Conservation (phyloP, 164 flowering plant genomes). For the Euptelea pleiosperma region DNA sequence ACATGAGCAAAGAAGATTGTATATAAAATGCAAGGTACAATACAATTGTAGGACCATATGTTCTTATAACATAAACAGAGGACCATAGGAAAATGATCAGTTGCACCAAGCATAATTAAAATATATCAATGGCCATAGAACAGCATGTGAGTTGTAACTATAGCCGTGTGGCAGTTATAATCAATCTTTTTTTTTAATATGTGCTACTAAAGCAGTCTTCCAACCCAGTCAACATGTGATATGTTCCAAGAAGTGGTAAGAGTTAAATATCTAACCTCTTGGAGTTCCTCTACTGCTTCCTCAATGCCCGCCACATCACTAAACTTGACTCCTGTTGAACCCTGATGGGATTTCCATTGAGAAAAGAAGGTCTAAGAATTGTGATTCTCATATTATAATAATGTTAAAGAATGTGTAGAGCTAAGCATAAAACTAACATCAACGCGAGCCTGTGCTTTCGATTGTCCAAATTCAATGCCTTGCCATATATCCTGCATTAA, state of each 20-base stretch:
- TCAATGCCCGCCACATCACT: conserved; percentile 93
- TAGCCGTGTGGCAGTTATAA: not conserved
- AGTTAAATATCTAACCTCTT: conserved; percentile 51
- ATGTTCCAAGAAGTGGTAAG: not conserved
- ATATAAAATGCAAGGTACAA: no score
- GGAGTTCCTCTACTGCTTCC: conserved; percentile 96
- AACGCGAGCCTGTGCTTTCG: conserved; percentile 97
- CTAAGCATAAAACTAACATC: conserved; percentile 60
- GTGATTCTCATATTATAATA: not conserved
- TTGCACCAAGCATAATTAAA: not conserved
- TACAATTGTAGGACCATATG: conserved; percentile 5
- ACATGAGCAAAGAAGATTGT: no score
- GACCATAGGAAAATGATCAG: not conserved
- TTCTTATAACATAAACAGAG: not conserved
- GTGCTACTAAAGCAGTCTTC: not conserved
- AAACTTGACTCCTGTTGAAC: conserved; percentile 91
- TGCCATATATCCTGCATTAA: conserved; percentile 85
- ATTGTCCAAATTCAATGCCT: conserved; percentile 88
- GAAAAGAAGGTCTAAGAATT: conserved; percentile 8
- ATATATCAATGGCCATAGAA: not conserved
- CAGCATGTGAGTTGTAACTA: not conserved
- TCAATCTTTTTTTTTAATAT: no score
- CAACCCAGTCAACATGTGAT: not conserved
- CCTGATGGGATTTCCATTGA: conserved; percentile 39
- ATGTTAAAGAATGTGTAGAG: conserved; percentile 3